phyloP scores from a whole-genome alignment of 257 asterid species.

The Nyctanthes arbortristis region DNA sequence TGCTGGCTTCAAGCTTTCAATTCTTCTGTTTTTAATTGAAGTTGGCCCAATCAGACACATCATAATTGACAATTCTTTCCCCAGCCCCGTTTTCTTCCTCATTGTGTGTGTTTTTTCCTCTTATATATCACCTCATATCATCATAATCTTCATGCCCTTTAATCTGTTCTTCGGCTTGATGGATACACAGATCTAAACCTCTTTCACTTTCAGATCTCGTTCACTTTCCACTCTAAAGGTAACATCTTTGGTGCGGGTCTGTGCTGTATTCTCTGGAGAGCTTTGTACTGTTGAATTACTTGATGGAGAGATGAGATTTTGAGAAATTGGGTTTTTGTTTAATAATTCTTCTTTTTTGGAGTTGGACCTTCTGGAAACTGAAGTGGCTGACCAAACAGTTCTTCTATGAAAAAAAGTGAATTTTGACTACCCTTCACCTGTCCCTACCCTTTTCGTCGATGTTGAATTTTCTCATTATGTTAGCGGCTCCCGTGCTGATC shows the following conservation, averaged over 20 bases:
- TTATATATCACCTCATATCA: conserved; percentile 20
- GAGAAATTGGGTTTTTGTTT: background rate
- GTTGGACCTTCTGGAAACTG: conserved; percentile 36
- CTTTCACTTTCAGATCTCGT: conserved; percentile 40
- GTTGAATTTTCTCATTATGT: conserved; percentile 37
- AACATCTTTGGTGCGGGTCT: conserved; percentile 16
- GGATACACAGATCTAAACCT: conserved; percentile 41
- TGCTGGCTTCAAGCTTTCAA: conserved; percentile 53
- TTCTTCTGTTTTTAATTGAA: conserved; percentile 50
- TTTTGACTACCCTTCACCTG: conserved; percentile 35
- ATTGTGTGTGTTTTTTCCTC: background rate
- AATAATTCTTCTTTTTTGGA: background rate
- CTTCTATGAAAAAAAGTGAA: conserved; percentile 22
- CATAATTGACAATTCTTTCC: conserved; percentile 10
- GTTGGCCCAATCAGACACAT: conserved; percentile 28
- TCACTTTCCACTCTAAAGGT: conserved; percentile 28
- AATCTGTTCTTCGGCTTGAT: conserved; percentile 28
- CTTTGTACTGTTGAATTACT: background rate
- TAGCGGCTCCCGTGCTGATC: conserved; percentile 31
- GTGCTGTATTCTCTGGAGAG: background rate
- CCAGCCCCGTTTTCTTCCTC: conserved; percentile 18
- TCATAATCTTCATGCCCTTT: conserved; percentile 26
- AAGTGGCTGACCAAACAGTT: conserved; percentile 29
- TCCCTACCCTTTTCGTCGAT: conserved; percentile 25
- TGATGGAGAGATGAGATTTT: background rate